Base-by-base conservation (phyloP, 202 grass and related monocot species). In the Digitaria exilis region DNA sequence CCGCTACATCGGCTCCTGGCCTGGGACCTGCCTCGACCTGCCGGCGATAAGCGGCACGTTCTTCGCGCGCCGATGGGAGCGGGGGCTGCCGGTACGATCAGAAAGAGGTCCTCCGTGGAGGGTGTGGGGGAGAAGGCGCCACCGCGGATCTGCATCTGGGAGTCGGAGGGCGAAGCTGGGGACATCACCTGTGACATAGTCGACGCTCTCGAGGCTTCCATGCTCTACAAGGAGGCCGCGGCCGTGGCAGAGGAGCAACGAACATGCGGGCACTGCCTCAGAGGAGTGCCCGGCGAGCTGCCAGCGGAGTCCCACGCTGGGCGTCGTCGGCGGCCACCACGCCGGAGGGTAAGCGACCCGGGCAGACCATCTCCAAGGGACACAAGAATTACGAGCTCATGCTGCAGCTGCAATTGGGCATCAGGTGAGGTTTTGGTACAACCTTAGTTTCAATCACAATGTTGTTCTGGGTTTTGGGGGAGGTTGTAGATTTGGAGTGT, bases 321-420 rank as follows among this genome's bases (percentile, higher is more conserved):
- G 79, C 73, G 12, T 84, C 86, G 1, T 62, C 93, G 0, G 86
- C 72, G 2, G 80, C 85, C 8, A 78, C 85, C 34, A 88, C 94
- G 26, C 84, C 94, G 0, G 93, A 99, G 75, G 66, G 66, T 12
- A 99, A 99, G 79, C 92, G 94, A 57, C 96, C 91, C 0, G 96
- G 96, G 61, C 96, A 96, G 78, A 99, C 90, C 57, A 99, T 99
- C 83, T 86, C 88, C 85, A 99, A 96, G 75, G 96, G 96, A 16
- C 96, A 99, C 64, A 99, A 94, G 84, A 99, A 96, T 78, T 99
- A 99, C 78, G 93, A 99, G 60, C 87, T 99, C 22, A 99, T 99
- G 96, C 76, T 91, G 34, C 94, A 99, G 82, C 89, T 99, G 85
- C 96, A 99, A 80, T 79, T 99, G 79, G 96, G 96, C 59, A 96